phyloP scores from a whole-genome alignment of 495 filamentous ascomycete species.

The Aspergillus wentii region DNA sequence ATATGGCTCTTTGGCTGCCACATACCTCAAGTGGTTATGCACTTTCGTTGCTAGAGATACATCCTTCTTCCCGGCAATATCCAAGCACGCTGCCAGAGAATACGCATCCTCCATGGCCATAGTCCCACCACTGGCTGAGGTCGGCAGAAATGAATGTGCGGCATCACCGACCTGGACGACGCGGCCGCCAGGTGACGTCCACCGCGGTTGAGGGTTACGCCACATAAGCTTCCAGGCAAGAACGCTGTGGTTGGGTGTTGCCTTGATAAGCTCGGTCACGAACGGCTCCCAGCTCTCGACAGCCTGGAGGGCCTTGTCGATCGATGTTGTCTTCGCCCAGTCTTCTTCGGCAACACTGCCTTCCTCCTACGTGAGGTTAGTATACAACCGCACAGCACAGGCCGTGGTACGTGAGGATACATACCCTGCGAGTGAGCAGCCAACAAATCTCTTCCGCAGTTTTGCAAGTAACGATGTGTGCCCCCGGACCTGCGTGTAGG shows the following conservation, averaged over 20 bases:
- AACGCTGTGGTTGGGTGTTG: slow-evolving; percentile 51
- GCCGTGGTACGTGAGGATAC: no score
- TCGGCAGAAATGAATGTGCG: slow-evolving; percentile 71
- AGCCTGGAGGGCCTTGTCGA: slow-evolving; percentile 52
- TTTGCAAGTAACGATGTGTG: neutral
- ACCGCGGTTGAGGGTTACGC: slow-evolving; percentile 62
- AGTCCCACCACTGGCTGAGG: slow-evolving; percentile 65
- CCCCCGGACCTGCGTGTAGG: neutral
- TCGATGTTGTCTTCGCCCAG: slow-evolving; percentile 51
- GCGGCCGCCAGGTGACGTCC: slow-evolving; percentile 52
- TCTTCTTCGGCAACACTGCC: slow-evolving; percentile 30
- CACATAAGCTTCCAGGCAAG: slow-evolving; percentile 72
- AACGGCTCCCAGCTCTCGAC: slow-evolving; percentile 62
- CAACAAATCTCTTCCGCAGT: neutral
- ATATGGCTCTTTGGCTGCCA: no score
- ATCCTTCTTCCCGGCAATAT: slow-evolving; percentile 45
- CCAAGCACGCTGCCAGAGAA: slow-evolving; percentile 58
- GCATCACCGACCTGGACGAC: slow-evolving; percentile 65
- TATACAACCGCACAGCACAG: no score
- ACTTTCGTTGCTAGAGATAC: slow-evolving; percentile 36
- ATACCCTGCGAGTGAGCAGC: neutral
- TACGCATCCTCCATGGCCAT: slow-evolving; percentile 72
- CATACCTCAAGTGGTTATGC: slow-evolving; percentile 32
- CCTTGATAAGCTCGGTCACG: slow-evolving; percentile 51
- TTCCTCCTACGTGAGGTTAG: slow-evolving; percentile 7